These are phyloP conservation scores for Moesziomyces aphidis DNA, from an alignment of 1,284 basidiomycete genomes.

Conservation along the genomic window DNA sequence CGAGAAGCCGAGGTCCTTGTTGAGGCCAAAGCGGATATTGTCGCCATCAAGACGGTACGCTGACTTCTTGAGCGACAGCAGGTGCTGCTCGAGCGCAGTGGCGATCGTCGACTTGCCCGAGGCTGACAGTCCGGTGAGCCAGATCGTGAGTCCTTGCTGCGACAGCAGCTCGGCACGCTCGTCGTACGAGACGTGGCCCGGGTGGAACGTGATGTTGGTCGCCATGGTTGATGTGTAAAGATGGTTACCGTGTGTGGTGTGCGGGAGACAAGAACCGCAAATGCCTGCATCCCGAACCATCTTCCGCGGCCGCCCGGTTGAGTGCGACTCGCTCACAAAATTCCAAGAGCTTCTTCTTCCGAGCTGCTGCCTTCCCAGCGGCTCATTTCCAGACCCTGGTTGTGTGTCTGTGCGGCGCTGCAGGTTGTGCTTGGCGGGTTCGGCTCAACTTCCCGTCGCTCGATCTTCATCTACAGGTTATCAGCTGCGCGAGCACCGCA, in stretches of 20 bases:
- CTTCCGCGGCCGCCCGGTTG: background rate
- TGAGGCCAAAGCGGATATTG: conserved; percentile 95
- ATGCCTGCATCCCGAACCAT: background rate
- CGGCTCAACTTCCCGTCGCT: background rate
- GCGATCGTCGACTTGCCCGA: conserved; percentile 89
- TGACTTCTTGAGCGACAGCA: conserved; percentile 86
- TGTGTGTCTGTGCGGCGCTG: conserved; percentile 22
- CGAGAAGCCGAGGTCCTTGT: conserved; percentile 98
- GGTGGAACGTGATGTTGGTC: conserved; percentile 88
- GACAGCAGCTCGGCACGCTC: conserved; percentile 58
- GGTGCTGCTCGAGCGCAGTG: conserved; percentile 94
- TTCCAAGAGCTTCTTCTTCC: background rate
- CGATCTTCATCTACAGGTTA: conserved; percentile 12
- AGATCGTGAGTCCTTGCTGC: conserved; percentile 53
- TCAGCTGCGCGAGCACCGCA: conserved; percentile 11
- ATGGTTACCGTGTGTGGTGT: background rate
- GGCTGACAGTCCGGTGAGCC: conserved; percentile 60
- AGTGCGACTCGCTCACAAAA: background rate
- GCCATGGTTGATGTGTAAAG: conserved; percentile 73
- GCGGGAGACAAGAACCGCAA: background rate
- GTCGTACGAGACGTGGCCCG: conserved; percentile 69
- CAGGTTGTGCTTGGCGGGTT: background rate
- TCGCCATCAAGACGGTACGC: conserved; percentile 95
- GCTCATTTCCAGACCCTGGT: background rate
- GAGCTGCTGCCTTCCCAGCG: background rate